phyloP scores from a whole-genome alignment of 2,329 filamentous ascomycete species.

The Septoria linicola region DNA sequence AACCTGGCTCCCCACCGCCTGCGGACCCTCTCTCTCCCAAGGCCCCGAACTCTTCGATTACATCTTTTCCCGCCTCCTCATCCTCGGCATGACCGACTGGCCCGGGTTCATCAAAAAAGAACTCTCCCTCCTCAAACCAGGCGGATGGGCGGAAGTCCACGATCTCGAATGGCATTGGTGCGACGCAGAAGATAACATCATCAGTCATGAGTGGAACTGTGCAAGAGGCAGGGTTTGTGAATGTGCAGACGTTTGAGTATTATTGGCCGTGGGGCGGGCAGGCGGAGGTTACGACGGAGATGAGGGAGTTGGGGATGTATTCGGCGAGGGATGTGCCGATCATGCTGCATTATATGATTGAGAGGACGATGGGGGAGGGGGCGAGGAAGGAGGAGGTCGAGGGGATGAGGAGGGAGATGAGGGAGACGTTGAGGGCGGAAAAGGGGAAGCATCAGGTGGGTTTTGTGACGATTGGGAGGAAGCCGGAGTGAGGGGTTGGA shows the following conservation, averaged over 20 bases:
- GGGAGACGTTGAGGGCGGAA: conserved; percentile 1
- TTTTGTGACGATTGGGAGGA: conserved; percentile 17
- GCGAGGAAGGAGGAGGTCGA: conserved; percentile 12
- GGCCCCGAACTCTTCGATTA: conserved; percentile 24
- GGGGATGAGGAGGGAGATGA: conserved; percentile 17
- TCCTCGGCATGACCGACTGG: conserved; percentile 28
- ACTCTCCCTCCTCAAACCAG: conserved; percentile 22
- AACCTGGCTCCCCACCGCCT: conserved; percentile 8
- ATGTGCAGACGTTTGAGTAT: conserved; percentile 15
- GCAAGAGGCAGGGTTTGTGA: conserved; percentile 9
- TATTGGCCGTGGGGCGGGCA: conserved; percentile 5
- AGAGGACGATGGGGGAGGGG: conserved; percentile 2
- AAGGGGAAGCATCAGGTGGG: conserved; percentile 13
- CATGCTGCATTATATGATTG: conserved; percentile 16
- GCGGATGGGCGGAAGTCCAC: conserved; percentile 29
- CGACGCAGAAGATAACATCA: not conserved
- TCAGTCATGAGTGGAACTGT: conserved; percentile 18
- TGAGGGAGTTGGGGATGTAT: conserved; percentile 15
- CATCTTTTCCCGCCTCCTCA: conserved; percentile 26
- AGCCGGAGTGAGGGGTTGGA: conserved; percentile 15
- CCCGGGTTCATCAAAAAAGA: conserved; percentile 20
- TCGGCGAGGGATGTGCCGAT: conserved; percentile 11
- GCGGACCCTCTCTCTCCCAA: not conserved
- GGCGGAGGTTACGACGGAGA: conserved; percentile 8
- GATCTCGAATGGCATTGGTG: conserved; percentile 19